phyloP scores from a whole-genome alignment of 2,329 filamentous ascomycete species.

The Volutella citrinella region DNA sequence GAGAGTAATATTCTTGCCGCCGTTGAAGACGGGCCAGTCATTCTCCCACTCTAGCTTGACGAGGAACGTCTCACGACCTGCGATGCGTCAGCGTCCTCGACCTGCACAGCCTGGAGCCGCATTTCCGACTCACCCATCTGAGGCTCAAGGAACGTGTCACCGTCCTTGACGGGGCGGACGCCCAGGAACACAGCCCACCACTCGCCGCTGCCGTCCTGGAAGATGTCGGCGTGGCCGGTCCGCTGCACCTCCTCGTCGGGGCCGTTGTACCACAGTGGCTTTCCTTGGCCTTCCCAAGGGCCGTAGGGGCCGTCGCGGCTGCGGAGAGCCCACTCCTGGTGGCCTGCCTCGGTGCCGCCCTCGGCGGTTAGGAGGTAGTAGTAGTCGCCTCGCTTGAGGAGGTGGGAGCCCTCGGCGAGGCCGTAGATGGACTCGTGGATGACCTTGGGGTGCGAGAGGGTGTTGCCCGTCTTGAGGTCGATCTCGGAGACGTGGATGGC shows the following conservation, averaged over 20 bases:
- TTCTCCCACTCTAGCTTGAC: conserved; percentile 23
- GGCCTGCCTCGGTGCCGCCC: conserved; percentile 33
- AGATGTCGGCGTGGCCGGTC: conserved; percentile 23
- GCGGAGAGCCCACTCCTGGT: conserved; percentile 51
- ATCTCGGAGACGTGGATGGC: conserved; percentile 46
- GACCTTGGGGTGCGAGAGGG: conserved; percentile 32
- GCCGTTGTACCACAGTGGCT: conserved; percentile 35
- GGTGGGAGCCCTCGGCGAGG: conserved; percentile 39
- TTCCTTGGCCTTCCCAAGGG: conserved; percentile 43
- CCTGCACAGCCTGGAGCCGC: too few relatives aligned
- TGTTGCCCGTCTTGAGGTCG: conserved; percentile 39
- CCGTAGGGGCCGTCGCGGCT: conserved; percentile 42
- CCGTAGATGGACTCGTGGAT: conserved; percentile 37
- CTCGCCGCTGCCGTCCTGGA: conserved; percentile 18
- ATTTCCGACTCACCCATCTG: conserved; percentile 19
- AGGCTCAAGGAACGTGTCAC: conserved; percentile 15
- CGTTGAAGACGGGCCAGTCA: conserved; percentile 23
- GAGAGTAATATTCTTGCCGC: conserved; percentile 20
- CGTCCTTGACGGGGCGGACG: conserved; percentile 13
- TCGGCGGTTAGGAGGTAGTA: conserved; percentile 25
- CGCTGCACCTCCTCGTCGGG: conserved; percentile 46
- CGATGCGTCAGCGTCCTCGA: conserved; percentile 4
- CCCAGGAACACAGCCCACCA: conserved; percentile 24
- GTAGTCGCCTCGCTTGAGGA: conserved; percentile 20
- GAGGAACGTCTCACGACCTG: conserved; percentile 23